Evolutionary conservation across 345 rosid species (phyloP).

Genomic region (Raphanus raphanistrum): DNA sequence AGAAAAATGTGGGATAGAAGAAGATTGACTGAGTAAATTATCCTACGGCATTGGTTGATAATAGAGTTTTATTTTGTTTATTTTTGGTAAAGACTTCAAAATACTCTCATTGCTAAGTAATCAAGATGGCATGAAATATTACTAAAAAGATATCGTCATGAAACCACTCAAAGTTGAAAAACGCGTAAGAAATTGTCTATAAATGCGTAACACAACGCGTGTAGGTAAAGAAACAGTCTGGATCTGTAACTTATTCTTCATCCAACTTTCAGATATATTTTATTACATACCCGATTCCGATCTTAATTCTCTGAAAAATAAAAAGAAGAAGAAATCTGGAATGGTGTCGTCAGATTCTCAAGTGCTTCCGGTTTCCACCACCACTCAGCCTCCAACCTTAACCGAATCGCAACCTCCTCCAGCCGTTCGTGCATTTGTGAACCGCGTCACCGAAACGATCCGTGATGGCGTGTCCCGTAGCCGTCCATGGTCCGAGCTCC

Average conservation of each 20-base stretch:
- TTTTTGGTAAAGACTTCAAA: too few species aligned
- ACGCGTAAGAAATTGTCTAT: conserved; percentile 20
- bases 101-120: conserved; percentile 7
- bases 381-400: conserved; percentile 13
- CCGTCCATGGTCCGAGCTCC: conserved; percentile 42
- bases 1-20: not conserved
- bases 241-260: not conserved
- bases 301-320: not conserved
- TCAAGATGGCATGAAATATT: not conserved
- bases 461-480: conserved; percentile 18
- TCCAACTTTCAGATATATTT: not conserved
- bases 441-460: conserved; percentile 17
- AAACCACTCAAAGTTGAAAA: not conserved
- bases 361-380: conserved; percentile 32
- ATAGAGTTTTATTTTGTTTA: not conserved
- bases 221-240: not conserved
- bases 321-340: not conserved
- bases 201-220: not conserved
- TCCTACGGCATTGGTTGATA: not conserved
- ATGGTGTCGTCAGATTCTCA: conserved; percentile 40
- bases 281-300: not conserved
- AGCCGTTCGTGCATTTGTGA: conserved; percentile 3
- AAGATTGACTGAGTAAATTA: not conserved
- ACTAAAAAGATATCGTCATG: not conserved
- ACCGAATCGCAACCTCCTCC: conserved; percentile 25